Evolutionary conservation across 202 grass and related monocot species (phyloP), one percentile per base, ranked within the genome.

Genomic region (Cymbopogon flexuosus): DNA sequence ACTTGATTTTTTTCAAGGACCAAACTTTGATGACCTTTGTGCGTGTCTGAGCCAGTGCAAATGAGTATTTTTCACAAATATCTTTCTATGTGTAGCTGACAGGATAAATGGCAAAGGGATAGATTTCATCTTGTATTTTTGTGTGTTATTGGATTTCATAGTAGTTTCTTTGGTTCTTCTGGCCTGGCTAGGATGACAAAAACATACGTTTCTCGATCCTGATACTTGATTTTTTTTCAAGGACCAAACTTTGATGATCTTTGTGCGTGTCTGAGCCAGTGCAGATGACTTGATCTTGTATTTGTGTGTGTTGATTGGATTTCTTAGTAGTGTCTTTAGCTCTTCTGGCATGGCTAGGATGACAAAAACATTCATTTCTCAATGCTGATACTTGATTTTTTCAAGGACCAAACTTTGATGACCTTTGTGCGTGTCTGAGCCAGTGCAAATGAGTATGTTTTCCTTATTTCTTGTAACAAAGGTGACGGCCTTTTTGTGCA

Each of bases 341-440:
- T 70, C 40, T n/a, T 42, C 2, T 40, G 3, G 35, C 16, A 2
- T 79, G 86, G 88, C 88, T 90, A 70, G 86, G 88, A 90, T 54
- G 42, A 86, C 72, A 9, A 70, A 70, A 86, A 30, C 63, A 45
- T 65, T 77, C 73, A 19, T 92, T 84, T 96, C 79, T 90, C 76
- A 47, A 88, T 90, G 37, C 90, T 88, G 83, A 92, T 27, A 72
- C 81, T 79, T 88, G 64, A 84, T 92, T 22, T 72, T 30, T 60
- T 64, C 77, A 77, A 78, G 79, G 79, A 83, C 60, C 64, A 77
- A 87, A 72, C 49, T 52, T 57, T 80, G 85, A 90, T 84, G 83
- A 92, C 31, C 77, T 88, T 87, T 88, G 37, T 95, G 85, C 80
- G 56, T 90, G 80, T 87, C 77, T 88, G 85, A 92, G 80, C 85